phyloP scores from a whole-genome alignment of 768 basidiomycete species.

The Panaeolus papilionaceus region DNA sequence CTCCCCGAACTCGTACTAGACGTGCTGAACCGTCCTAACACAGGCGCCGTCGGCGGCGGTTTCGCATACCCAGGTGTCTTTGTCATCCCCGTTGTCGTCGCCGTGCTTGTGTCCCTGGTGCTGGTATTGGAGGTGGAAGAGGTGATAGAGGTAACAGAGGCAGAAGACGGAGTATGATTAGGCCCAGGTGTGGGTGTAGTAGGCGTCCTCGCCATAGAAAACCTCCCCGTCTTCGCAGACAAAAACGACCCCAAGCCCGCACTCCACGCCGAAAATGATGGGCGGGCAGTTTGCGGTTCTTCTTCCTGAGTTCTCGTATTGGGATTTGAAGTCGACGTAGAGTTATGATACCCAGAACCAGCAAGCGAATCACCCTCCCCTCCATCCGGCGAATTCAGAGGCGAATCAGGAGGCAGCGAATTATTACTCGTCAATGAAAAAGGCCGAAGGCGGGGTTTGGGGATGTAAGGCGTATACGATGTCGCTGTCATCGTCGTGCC shows the following conservation, averaged over 20 bases:
- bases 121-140: too few species aligned
- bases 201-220: conserved; percentile 33
- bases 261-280: conserved; percentile 38
- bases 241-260: conserved; percentile 41
- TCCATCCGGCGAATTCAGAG: conserved; percentile 20
- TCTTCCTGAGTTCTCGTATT: background rate
- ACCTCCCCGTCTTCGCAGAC: conserved; percentile 34
- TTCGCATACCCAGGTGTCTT: background rate
- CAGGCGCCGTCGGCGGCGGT: background rate
- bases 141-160: too few species aligned
- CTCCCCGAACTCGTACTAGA: background rate
- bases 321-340: background rate
- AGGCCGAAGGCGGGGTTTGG: conserved; percentile 26
- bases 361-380: conserved; percentile 16
- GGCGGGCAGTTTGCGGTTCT: conserved; percentile 22
- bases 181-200: conserved; percentile 17
- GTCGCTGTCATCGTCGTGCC: conserved; percentile 22
- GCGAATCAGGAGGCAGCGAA: conserved; percentile 30
- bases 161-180: too few species aligned
- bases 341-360: conserved; percentile 25
- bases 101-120: too few species aligned
- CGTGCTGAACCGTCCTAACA: background rate
- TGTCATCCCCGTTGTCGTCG: too few species aligned
- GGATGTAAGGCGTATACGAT: background rate
- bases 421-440: conserved; percentile 36